Evolutionary conservation across 768 basidiomycete species (phyloP), one percentile per base, ranked within the genome.

Genomic region (Auricularia heimuer): DNA sequence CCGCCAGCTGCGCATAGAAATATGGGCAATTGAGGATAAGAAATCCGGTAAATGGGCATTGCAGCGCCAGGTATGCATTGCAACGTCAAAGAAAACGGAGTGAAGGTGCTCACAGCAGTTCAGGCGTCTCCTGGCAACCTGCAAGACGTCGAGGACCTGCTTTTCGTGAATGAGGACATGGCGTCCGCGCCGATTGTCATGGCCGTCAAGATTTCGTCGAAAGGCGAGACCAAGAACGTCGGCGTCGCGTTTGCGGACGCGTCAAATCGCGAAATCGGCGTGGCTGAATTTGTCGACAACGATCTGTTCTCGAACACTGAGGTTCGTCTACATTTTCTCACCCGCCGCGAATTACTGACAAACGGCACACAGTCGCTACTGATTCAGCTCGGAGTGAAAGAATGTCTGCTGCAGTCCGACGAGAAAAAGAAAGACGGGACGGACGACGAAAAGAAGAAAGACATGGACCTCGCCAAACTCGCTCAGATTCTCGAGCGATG

Each of bases 331-430:
- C 29, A 29, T 29, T 29, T 29, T 29, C 29, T 29, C 29, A 29
- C 29, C 29, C 29, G 29, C 29, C 29, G 29, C 29, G 29, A 29
- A 29, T 29, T 29, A 29, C 29, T 29, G 29, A 29, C 29, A 29
- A 10, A 12, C 61, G 54, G 34, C 39, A 65, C 33, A 7, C 70
- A 98, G 96, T 94, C 94, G 1, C 82, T 98, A 39, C 78, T 98
- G 42, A 98, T 98, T 66, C 97, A 99, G 73, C 83, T 98, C 2
- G 94, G 93, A 0, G 92, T 94, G n/a, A 98, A 98, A 73, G 97
- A 99, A 75, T 94, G 93, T 3, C 82, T 98, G 63, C 79, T 98
- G 51, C 80, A 89, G 0, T 88, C 89, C n/a, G 89, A 90, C 4
- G 77, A 78, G 0, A 84, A 89, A 29, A 93, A 98, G 71, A 79